Evolutionary conservation across 805 yeast species (phyloP).

Genomic region (Nakazawaea anatomiae): DNA sequence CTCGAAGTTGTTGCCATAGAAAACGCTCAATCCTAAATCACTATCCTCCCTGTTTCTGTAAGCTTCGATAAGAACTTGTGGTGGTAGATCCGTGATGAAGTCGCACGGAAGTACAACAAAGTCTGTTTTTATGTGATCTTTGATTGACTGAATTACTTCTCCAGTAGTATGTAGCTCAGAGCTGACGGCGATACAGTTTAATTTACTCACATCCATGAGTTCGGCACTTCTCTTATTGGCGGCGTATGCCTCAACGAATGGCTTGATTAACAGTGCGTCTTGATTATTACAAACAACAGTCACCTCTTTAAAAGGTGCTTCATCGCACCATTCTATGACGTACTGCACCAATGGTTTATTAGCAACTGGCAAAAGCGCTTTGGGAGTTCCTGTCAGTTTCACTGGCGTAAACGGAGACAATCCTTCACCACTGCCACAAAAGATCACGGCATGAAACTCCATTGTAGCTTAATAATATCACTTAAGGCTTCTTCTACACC

Average conservation of each 20-base stretch:
- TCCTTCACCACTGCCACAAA: constrained; percentile 79
- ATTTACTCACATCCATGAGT: constrained; percentile 24
- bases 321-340: constrained; percentile 89
- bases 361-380: constrained; percentile 86
- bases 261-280: constrained; percentile 39
- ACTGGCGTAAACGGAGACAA: constrained; percentile 67
- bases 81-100: constrained; percentile 87
- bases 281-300: constrained; percentile 54
- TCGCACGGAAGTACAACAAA: constrained; percentile 92
- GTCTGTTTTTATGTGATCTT: constrained; percentile 37
- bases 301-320: constrained; percentile 69
- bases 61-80: constrained; percentile 79
- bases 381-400: constrained; percentile 61
- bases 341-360: constrained; percentile 84
- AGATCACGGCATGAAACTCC: constrained; percentile 90
- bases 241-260: constrained; percentile 44
- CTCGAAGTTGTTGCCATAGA: constrained; percentile 69
- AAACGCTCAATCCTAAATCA: constrained; percentile 71
- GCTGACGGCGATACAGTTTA: constrained; percentile 37
- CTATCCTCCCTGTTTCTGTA: constrained; percentile 65
- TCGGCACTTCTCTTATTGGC: constrained; percentile 29
- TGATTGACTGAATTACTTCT: constrained; percentile 47
- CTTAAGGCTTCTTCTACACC: background rate
- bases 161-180: constrained; percentile 48
- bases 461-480: constrained; percentile 28